Conservation (phyloP, 179 eudicot genomes). For the Silene vulgaris region DNA sequence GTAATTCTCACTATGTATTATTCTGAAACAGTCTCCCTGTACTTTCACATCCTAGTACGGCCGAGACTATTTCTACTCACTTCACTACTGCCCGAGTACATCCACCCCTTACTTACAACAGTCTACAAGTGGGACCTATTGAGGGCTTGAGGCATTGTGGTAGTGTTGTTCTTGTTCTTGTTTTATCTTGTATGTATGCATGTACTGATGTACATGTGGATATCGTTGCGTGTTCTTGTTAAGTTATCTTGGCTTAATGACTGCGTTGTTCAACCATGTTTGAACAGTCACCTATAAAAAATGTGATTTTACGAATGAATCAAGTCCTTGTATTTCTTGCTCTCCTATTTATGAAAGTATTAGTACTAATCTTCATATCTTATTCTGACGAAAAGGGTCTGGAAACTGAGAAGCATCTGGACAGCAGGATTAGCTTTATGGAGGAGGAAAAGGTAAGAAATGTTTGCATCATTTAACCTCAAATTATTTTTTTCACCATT, state of each 20-base stretch:
- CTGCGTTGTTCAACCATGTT: not conserved
- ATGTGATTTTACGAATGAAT: not conserved
- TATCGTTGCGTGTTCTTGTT: not conserved
- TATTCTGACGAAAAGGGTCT: constrained; percentile 47
- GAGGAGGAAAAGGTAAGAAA: constrained; percentile 61
- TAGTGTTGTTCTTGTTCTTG: not conserved
- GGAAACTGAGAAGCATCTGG: constrained; percentile 77
- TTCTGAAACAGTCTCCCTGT: not conserved
- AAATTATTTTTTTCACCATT: not conserved
- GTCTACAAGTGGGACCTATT: not conserved
- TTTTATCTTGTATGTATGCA: not conserved
- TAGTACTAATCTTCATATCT: constrained; percentile 5
- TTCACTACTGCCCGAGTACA: too few species aligned
- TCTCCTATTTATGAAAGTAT: not conserved
- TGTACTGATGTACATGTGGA: not conserved
- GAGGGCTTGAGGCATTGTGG: not conserved
- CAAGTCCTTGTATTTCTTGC: not conserved
- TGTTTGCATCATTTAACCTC: constrained; percentile 7
- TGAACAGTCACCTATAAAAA: not conserved
- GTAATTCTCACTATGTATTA: not conserved
- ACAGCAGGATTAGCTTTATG: constrained; percentile 51
- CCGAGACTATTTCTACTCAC: too few species aligned
- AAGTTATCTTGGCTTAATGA: not conserved
- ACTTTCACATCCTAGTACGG: not conserved
- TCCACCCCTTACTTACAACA: not conserved